Evolutionary conservation across 768 basidiomycete genomes (phyloP).

Genomic region (Suillus bovinus): DNA sequence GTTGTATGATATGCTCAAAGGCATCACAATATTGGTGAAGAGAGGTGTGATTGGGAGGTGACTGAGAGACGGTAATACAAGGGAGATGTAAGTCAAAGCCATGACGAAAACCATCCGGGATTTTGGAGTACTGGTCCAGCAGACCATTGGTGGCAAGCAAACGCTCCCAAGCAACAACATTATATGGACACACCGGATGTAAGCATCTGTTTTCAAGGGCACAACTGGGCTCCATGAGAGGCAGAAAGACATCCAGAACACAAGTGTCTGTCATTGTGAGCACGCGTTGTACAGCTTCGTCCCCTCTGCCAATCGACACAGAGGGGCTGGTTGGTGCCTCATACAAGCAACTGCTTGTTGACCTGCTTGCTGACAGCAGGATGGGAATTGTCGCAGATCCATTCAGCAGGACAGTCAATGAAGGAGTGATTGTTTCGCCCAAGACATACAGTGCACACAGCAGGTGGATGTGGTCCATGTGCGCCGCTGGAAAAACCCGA

Average conservation of each 20-base stretch:
- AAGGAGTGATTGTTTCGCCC: neutral
- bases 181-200: neutral
- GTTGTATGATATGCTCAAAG: neutral
- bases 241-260: neutral
- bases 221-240: neutral
- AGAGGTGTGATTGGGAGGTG: neutral
- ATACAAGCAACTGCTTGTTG: neutral
- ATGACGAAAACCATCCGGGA: too few species aligned
- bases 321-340: neutral
- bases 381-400: neutral
- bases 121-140: too few species aligned
- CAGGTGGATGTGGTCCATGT: neutral
- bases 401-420: neutral
- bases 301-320: neutral
- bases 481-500: neutral
- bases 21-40: accelerated
- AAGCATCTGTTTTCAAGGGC: neutral
- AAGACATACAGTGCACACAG: neutral
- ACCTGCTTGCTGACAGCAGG: neutral
- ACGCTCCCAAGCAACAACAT: too few species aligned
- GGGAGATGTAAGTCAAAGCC: too few species aligned
- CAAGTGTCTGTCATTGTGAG: neutral
- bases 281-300: neutral
- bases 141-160: too few species aligned
- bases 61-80: neutral